A percentile compares a stretch with the other conserved stretches of the same genome.
Evolutionary conservation across 345 rosid species (phyloP).

Genomic region (Turritis glabra): DNA sequence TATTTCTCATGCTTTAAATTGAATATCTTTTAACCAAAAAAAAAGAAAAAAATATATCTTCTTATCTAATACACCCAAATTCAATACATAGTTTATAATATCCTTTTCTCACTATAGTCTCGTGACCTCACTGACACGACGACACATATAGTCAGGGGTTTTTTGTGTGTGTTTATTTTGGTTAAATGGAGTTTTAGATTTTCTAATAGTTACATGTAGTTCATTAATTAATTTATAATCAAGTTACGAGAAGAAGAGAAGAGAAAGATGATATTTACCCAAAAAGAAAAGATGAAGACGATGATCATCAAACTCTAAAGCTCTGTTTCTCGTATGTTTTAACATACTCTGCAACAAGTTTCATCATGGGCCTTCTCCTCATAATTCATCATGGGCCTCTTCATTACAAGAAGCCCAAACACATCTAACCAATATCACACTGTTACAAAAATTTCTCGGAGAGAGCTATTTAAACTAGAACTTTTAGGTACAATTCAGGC

Average conservation of each 20-base stretch:
- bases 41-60: background rate
- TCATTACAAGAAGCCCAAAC: background rate
- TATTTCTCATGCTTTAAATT: too few relatives aligned
- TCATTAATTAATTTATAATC: background rate
- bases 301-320: background rate
- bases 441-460: background rate
- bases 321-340: background rate
- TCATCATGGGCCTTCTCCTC: background rate
- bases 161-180: background rate
- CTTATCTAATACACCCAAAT: background rate
- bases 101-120: background rate
- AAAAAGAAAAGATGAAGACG: background rate
- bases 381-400: background rate
- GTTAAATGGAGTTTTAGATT: background rate
- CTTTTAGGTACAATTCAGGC: background rate
- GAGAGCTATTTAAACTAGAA: background rate
- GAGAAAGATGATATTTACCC: background rate
- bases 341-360: background rate
- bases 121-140: slow-evolving; percentile 2
- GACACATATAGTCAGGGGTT: background rate
- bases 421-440: background rate
- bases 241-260: background rate
- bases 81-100: background rate
- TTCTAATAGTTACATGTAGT: background rate
- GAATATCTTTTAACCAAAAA: too few relatives aligned